These are phyloP conservation scores for Laetiporus sulphureus DNA, from an alignment of 1,284 basidiomycete species.

Conservation along the genomic window DNA sequence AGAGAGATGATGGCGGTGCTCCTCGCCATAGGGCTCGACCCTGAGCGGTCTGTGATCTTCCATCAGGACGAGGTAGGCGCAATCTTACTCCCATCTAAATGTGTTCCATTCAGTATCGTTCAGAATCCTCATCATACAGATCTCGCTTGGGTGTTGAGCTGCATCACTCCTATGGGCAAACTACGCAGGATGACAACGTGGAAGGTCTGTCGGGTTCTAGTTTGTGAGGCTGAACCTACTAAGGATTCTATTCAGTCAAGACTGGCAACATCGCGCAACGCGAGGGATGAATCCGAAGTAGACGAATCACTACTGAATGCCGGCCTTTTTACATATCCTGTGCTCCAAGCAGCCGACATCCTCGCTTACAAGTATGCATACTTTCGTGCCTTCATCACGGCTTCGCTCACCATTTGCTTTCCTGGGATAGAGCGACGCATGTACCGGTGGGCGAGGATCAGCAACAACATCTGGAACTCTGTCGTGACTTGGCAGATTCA, in stretches of 20 bases:
- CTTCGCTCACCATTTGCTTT: no score
- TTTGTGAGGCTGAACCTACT: neutral
- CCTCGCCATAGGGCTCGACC: slow-evolving; percentile 83
- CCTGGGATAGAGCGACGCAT: slow-evolving; percentile 65
- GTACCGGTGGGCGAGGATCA: slow-evolving; percentile 97
- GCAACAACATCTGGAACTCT: slow-evolving; percentile 87
- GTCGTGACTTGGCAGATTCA: slow-evolving; percentile 74
- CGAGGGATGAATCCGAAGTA: slow-evolving; percentile 67
- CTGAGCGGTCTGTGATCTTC: slow-evolving; percentile 71
- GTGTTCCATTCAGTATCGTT: neutral
- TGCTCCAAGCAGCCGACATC: slow-evolving; percentile 92
- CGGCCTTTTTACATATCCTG: slow-evolving; percentile 89
- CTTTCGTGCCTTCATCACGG: no score
- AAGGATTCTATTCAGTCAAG: slow-evolving; percentile 45
- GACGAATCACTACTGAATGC: slow-evolving; percentile 79
- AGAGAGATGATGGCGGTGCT: slow-evolving; percentile 80
- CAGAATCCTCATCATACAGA: slow-evolving; percentile 84
- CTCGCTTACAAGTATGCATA: slow-evolving; percentile 73
- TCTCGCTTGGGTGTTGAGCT: slow-evolving; percentile 89
- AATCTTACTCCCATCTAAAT: neutral
- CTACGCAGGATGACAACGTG: slow-evolving; percentile 91
- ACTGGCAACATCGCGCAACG: slow-evolving; percentile 69
- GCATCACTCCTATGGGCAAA: slow-evolving; percentile 78
- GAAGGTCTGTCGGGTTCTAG: slow-evolving; percentile 58
- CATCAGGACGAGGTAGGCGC: slow-evolving; percentile 80